A percentile compares a stretch with the other conserved stretches of the same genome.
Conservation (phyloP, 345 rosid species). For the Nasturtium officinale region DNA sequence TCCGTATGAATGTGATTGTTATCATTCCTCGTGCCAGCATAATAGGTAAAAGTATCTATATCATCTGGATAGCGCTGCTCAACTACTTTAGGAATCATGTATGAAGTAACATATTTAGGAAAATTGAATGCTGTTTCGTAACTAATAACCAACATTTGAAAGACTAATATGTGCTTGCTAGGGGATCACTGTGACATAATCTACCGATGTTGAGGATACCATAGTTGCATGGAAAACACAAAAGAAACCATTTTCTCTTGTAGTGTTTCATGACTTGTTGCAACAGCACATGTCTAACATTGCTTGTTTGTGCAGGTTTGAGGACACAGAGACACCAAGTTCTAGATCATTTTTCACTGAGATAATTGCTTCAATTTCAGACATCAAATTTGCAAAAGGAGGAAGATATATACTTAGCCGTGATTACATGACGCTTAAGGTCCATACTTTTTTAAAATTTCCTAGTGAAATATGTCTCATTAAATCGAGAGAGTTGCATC, state of each 20-base stretch:
- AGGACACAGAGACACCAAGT: constrained; percentile 77
- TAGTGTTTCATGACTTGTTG: constrained; percentile 5
- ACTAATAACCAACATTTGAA: constrained; percentile 5
- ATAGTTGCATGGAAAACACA: constrained; percentile 15
- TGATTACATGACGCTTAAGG: constrained; percentile 97
- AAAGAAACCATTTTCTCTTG: constrained; percentile 21
- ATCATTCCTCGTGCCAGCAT: neutral
- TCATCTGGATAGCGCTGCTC: constrained; percentile 12
- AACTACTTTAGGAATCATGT: neutral
- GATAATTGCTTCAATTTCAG: constrained; percentile 93
- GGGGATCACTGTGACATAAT: constrained; percentile 6
- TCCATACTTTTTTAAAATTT: constrained; percentile 18
- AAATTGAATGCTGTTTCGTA: constrained; percentile 1
- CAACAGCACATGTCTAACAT: constrained; percentile 11
- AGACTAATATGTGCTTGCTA: constrained; percentile 2
- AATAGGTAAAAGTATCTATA: neutral
- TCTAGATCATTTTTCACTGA: constrained; percentile 88
- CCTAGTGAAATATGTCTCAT: constrained; percentile 7
- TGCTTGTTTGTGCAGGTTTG: constrained; percentile 61
- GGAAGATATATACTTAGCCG: constrained; percentile 91
- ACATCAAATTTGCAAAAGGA: constrained; percentile 77
- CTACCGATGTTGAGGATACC: constrained; percentile 4
- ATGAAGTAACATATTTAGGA: constrained; percentile 7
- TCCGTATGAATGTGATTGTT: neutral
- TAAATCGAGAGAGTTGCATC: constrained; percentile 17